A percentile compares a stretch with the other conserved stretches of the same genome.
phyloP scores from a whole-genome alignment of 768 basidiomycete species.

The Amyloporia xantha region DNA sequence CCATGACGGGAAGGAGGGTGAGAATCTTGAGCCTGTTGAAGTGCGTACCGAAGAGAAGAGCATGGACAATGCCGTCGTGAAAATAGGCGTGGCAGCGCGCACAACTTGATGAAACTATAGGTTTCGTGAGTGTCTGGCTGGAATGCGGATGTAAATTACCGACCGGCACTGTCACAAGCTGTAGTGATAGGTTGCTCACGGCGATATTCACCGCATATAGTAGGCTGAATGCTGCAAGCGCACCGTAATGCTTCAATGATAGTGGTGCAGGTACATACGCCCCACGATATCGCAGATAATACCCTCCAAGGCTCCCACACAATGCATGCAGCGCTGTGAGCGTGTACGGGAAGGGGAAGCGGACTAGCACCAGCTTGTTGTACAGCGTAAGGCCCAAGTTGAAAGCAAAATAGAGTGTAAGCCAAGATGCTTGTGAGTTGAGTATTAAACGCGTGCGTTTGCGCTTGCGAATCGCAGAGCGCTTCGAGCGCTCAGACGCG shows the following conservation, averaged over 20 bases:
- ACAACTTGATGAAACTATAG: slow-evolving; percentile 94
- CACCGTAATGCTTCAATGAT: slow-evolving; percentile 43
- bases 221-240: slow-evolving; percentile 76
- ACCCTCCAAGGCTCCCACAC: slow-evolving; percentile 79
- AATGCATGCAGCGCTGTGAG: slow-evolving; percentile 90
- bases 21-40: slow-evolving; percentile 59
- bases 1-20: slow-evolving; percentile 77
- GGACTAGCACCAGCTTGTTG: slow-evolving; percentile 89
- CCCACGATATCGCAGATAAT: slow-evolving; percentile 50
- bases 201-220: slow-evolving; percentile 94
- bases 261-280: slow-evolving; percentile 53
- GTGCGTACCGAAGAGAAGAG: slow-evolving; percentile 56
- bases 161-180: slow-evolving; percentile 86
- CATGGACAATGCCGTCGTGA: slow-evolving; percentile 76
- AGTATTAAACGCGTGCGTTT: neutral
- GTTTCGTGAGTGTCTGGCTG: neutral
- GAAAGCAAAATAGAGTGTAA: slow-evolving; percentile 79
- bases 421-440: slow-evolving; percentile 46
- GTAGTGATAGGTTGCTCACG: slow-evolving; percentile 86
- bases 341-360: slow-evolving; percentile 94
- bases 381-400: slow-evolving; percentile 91
- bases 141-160: slow-evolving; percentile 24
- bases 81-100: slow-evolving; percentile 86
- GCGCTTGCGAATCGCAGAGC: neutral
- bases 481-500: slow-evolving; percentile 9